Evolutionary conservation across 805 yeast genomes (phyloP), one percentile per base, ranked within the genome.

Genomic region (Spathaspora boniae): DNA sequence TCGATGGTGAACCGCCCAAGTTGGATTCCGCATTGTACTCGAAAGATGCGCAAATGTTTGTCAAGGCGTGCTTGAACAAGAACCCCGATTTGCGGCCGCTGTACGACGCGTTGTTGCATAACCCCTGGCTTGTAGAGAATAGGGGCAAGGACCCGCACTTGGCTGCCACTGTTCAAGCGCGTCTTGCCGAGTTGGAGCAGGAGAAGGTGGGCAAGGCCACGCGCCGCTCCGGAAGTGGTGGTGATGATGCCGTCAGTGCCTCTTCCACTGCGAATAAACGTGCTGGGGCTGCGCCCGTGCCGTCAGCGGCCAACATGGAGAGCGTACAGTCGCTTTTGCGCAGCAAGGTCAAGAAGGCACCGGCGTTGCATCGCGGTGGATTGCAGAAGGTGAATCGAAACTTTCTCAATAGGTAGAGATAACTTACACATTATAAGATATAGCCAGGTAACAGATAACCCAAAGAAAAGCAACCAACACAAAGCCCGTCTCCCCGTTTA

Each of bases 1-100:
- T 93, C n/a, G 94, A 86, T 54, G 96, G 95, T 8, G 88, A 84
- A 18, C 87, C 96, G n/a, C 96, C 96, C n/a, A 65, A 67, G 30
- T 65, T 88, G 35, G 89, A 89, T 12, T 60, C 68, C 2, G 74
- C 60, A 34, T 64, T 60, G 47, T 93, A 76, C 54, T 76, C 89
- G 2, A 56, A 68, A n/a, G 82, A 81, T 34, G 98, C 97, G 0
- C 82, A 78, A 48, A 77, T 80, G 44, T 93, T 93, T 58, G 95
- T 91, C 8, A 68, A 70, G 9, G 72, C 76, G 40, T 85, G 93
- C 60, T 66, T 93, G 38, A 80, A 80, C 49, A 93, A 91, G 61
- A 74, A 75, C 37, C 95, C 98, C 1, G 76, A 76, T 19, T 65
- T 75, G 41, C 75, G 98, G 47, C 96, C 97, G 12, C 75, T 80